A percentile compares a stretch with the other conserved stretches of the same genome.
Conservation (phyloP, 2,329 filamentous ascomycete genomes). For the Rugonectria rugulosa region DNA sequence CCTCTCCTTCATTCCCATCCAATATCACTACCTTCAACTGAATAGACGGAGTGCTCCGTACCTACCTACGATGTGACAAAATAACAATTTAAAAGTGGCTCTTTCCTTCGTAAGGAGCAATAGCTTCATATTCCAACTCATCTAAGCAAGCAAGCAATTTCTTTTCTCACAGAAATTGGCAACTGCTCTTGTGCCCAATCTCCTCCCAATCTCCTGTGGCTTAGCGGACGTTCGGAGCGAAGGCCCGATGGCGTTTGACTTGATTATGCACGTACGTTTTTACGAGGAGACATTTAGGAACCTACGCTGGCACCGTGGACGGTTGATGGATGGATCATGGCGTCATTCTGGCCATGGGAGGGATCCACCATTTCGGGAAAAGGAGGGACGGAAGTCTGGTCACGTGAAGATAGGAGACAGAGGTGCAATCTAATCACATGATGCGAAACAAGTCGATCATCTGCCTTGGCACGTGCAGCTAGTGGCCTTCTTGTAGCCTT, state of each 20-base stretch:
- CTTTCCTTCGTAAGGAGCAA: conserved; percentile 2
- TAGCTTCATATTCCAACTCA: background rate
- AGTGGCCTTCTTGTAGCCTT: background rate
- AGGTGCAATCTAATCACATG: background rate
- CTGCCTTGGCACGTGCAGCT: background rate
- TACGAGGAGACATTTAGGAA: no score
- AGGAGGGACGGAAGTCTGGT: background rate
- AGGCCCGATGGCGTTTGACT: background rate
- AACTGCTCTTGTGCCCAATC: conserved; percentile 20
- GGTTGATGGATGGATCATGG: conserved; percentile 7
- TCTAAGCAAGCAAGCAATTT: background rate
- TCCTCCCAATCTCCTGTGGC: background rate
- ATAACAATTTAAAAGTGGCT: conserved; percentile 13
- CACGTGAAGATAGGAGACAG: background rate
- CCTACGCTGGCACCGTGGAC: no score
- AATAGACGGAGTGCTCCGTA: no score
- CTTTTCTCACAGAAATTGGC: background rate
- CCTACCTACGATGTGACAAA: background rate
- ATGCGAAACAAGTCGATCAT: background rate
- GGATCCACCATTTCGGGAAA: background rate
- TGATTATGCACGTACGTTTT: conserved; percentile 1
- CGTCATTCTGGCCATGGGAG: conserved; percentile 5
- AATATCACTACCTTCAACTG: background rate
- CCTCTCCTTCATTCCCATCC: no score
- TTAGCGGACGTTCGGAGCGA: conserved; percentile 9